A percentile compares a stretch with the other conserved stretches of the same genome.
Evolutionary conservation across 306 rosid species (phyloP).

Genomic region (Ceratonia siliqua): DNA sequence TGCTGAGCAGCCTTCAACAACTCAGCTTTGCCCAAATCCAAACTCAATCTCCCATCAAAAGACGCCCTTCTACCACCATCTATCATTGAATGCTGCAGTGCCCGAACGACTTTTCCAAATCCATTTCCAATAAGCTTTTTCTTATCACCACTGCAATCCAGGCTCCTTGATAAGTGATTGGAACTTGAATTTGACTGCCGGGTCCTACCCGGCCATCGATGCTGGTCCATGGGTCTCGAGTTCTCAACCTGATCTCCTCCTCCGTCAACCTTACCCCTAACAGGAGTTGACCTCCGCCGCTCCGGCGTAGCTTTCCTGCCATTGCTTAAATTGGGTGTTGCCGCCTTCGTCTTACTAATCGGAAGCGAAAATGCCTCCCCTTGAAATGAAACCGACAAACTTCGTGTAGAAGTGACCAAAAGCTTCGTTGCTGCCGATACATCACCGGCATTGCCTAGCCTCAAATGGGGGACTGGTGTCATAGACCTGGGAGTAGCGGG

Average conservation of each 20-base stretch:
- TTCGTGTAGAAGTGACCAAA: constrained; percentile 86
- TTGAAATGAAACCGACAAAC: constrained; percentile 94
- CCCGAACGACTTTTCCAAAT: constrained; percentile 68
- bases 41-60: constrained; percentile 82
- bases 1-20: constrained; percentile 46
- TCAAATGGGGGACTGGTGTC: constrained; percentile 51
- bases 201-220: constrained; percentile 87
- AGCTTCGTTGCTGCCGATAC: constrained; percentile 78
- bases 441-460: constrained; percentile 53
- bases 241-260: constrained; percentile 81
- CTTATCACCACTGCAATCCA: constrained; percentile 54
- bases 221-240: constrained; percentile 73
- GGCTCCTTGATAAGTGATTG: constrained; percentile 60
- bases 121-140: constrained; percentile 64
- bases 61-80: constrained; percentile 67
- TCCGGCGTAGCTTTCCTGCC: constrained; percentile 84
- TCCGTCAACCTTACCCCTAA: constrained; percentile 47
- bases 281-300: constrained; percentile 74
- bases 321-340: constrained; percentile 47
- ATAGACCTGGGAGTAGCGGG: constrained; percentile 52
- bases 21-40: constrained; percentile 80
- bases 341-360: constrained; percentile 82
- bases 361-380: constrained; percentile 96
- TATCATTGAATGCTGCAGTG: constrained; percentile 66
- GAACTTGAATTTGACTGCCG: constrained; percentile 43